Conservation (phyloP, 2,329 filamentous ascomycete genomes). For the Venturia pyrina region DNA sequence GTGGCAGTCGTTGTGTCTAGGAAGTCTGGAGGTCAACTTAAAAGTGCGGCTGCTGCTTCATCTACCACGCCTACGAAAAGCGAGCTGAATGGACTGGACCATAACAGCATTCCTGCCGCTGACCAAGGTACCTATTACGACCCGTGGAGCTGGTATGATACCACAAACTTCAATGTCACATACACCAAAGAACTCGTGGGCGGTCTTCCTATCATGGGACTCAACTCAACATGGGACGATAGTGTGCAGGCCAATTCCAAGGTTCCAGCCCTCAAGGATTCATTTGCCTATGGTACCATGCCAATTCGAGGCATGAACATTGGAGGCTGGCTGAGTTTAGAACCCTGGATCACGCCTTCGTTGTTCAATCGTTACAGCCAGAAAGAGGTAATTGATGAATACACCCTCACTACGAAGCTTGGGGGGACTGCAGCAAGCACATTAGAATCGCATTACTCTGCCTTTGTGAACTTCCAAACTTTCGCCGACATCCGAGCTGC, state of each 20-base stretch:
- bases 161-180: conserved; percentile 83
- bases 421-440: conserved; percentile 53
- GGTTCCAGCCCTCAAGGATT: conserved; percentile 65
- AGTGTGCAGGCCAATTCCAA: conserved; percentile 65
- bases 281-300: conserved; percentile 67
- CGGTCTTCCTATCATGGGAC: conserved; percentile 80
- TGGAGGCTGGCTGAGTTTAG: conserved; percentile 86
- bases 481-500: conserved; percentile 78
- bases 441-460: conserved; percentile 85
- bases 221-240: conserved; percentile 81
- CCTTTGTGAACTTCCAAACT: conserved; percentile 74
- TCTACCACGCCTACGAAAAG: conserved; percentile 23
- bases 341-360: conserved; percentile 92
- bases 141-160: conserved; percentile 86
- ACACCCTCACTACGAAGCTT: conserved; percentile 62
- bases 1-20: conserved; percentile 36
- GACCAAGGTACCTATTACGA: conserved; percentile 72
- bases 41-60: conserved; percentile 17
- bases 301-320: conserved; percentile 87
- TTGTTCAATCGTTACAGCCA: conserved; percentile 62
- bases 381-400: conserved; percentile 74
- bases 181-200: conserved; percentile 81
- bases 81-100: conserved; percentile 35
- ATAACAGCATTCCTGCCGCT: conserved; percentile 37
- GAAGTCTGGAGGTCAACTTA: conserved; percentile 27